Base-by-base conservation (phyloP, 2,329 filamentous ascomycete species). In the Leptographium galeiforme region DNA sequence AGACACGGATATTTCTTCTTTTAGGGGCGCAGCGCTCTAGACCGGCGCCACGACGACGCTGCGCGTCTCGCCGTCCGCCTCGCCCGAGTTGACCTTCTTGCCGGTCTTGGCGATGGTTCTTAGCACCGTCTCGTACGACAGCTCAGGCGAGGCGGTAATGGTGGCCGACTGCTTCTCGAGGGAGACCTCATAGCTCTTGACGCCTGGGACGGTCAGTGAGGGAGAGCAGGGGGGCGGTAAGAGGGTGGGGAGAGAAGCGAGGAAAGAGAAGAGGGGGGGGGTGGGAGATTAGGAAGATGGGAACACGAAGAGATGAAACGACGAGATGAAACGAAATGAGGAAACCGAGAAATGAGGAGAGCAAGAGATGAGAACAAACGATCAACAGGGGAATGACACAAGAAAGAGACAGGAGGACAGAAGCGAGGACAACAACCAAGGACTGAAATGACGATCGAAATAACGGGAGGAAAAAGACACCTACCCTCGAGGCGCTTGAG, bases 51-150 rank as follows among this genome's bases (percentile, higher is more conserved):
- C 62, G 62, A 73, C 73, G 57, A 81, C 67, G 57, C 75, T 75
- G 67, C 72, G 70, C 54, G 67, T 65, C 56, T 78, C 74, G 53
- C 85, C 86, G 65, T 90, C 85, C 30, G 77, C 84, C 73, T 82
- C 79, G 61, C 78, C 86, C 33, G 77, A 82, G 70, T 86, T 94
- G 66, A 96, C 83, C 64, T 85, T 85, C 81, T 96, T 96, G 64
- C 90, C 90, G 13, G 90, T 95, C 82, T 95, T 95, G 77, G 85
- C 83, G 69, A 96, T 95, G 68, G 87, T 94, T 66, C 79, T 77
- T 57, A 95, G 81, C 55, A 95, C 87, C 49, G 81, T 87, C 60
- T 88, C 81, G 73, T 91, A 95, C 55, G 79, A 74, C 58, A 94
- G 76, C 53, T 70, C 74, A 5, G 81, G 74, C 59, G 83, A 79